A percentile compares a stretch with the other conserved stretches of the same genome.
Evolutionary conservation across 306 rosid species (phyloP).

Genomic region (Vigna radiata): DNA sequence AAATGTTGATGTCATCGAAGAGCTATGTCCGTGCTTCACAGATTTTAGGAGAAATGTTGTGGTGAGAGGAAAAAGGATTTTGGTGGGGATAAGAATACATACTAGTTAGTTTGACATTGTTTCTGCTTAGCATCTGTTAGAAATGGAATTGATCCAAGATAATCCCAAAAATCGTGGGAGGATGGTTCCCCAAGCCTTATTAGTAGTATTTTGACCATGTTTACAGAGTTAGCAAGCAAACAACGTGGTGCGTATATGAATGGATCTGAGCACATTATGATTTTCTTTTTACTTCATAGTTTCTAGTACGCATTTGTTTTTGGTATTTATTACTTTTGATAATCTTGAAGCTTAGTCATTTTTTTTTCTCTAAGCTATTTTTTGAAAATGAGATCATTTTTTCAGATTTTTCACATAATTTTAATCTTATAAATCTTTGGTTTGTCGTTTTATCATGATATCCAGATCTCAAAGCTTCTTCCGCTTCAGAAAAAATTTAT

Average conservation of each 20-base stretch:
- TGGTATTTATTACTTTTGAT: constrained; percentile 1
- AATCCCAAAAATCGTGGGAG: background rate
- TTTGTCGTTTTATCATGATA: constrained; percentile 43
- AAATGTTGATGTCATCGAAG: too few species aligned
- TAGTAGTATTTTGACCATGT: background rate
- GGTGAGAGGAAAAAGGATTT: background rate
- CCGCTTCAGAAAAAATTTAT: constrained; percentile 81
- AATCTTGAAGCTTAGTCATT: constrained; percentile 19
- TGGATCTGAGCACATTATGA: constrained; percentile 21
- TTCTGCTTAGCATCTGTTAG: constrained; percentile 18
- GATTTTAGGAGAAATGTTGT: background rate
- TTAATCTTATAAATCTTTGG: background rate
- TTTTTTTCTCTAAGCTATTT: background rate
- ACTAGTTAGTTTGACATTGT: constrained; percentile 11
- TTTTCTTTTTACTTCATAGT: constrained; percentile 1
- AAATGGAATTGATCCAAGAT: background rate
- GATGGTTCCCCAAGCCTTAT: background rate
- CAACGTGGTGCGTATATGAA: constrained; percentile 1
- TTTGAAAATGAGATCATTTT: constrained; percentile 13
- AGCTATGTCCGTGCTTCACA: too few species aligned
- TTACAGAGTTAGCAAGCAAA: background rate
- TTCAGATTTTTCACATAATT: constrained; percentile 19
- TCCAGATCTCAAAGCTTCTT: constrained; percentile 76
- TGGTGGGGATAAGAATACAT: constrained; percentile 5
- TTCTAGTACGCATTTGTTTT: constrained; percentile 8